Evolutionary conservation across 495 filamentous ascomycete genomes (phyloP).

Genomic region (Trichocladium uniseriatum): DNA sequence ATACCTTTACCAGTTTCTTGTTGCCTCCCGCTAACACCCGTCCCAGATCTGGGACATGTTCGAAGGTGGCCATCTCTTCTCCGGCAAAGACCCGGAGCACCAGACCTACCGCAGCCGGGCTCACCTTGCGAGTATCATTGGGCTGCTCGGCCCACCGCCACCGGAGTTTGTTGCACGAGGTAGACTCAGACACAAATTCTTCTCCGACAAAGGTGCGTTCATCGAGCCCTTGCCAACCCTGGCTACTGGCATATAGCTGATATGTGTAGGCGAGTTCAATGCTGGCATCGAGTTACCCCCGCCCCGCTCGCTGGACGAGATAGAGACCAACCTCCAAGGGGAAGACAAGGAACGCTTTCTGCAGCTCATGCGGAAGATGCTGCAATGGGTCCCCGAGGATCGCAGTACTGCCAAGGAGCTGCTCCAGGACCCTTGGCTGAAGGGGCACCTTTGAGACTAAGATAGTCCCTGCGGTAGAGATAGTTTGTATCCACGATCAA

Average conservation of each 20-base stretch:
- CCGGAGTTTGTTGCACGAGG: not conserved
- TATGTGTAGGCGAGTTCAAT: constrained; percentile 25
- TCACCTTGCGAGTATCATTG: constrained; percentile 2
- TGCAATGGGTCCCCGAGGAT: constrained; percentile 42
- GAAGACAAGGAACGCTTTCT: constrained; percentile 36
- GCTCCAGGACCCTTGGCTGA: constrained; percentile 35
- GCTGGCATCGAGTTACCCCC: constrained; percentile 22
- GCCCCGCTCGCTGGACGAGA: constrained; percentile 22
- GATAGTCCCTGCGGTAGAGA: not conserved
- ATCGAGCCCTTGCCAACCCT: not conserved
- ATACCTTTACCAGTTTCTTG: too few relatives aligned
- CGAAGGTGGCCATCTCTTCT: constrained; percentile 39
- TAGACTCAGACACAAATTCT: not conserved
- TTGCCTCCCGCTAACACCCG: too few relatives aligned
- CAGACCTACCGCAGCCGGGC: constrained; percentile 26
- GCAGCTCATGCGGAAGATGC: constrained; percentile 35
- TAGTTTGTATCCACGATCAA: too few relatives aligned
- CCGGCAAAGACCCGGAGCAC: constrained; percentile 34
- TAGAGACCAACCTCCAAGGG: constrained; percentile 29
- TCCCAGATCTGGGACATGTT: constrained; percentile 46
- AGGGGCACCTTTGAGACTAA: not conserved
- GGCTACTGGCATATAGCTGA: not conserved
- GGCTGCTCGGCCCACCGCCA: not conserved
- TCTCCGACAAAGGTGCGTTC: not conserved
- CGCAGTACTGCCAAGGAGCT: constrained; percentile 38